Evolutionary conservation across 2,329 filamentous ascomycete genomes (phyloP).

Genomic region (Metarhizium guizhouense): DNA sequence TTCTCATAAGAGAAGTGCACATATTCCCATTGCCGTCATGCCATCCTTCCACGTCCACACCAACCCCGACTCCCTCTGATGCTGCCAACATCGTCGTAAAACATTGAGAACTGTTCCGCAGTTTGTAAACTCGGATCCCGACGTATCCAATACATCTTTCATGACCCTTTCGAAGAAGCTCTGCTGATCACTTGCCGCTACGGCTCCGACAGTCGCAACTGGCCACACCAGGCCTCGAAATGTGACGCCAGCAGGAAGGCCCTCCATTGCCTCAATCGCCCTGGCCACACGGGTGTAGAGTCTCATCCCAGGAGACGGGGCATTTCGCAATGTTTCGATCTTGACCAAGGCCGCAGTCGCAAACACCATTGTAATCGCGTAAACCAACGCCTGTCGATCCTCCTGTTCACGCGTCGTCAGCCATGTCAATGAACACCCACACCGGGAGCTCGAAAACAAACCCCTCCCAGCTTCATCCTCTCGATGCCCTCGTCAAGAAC

Average conservation of each 20-base stretch:
- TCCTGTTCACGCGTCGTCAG: not conserved
- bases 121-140: constrained; percentile 10
- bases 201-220: constrained; percentile 9
- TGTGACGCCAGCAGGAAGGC: constrained; percentile 7
- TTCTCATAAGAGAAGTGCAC: constrained; percentile 5
- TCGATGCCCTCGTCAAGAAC: no score
- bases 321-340: constrained; percentile 3
- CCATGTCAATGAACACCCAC: no score
- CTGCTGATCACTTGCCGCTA: constrained; percentile 9
- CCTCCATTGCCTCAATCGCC: constrained; percentile 6
- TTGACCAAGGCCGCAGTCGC: constrained; percentile 11
- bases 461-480: no score
- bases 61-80: not conserved
- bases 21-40: constrained; percentile 12
- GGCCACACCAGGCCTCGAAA: constrained; percentile 11
- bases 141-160: not conserved
- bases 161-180: constrained; percentile 10
- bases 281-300: not conserved
- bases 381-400: not conserved
- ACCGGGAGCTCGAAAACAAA: no score
- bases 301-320: not conserved
- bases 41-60: constrained; percentile 11
- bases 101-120: constrained; percentile 11
- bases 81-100: constrained; percentile 10
- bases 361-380: constrained; percentile 7